A percentile compares a stretch with the other conserved stretches of the same genome.
These are phyloP conservation scores for Ephemerocybe angulata DNA, from an alignment of 768 basidiomycete species.

Conservation along the genomic window DNA sequence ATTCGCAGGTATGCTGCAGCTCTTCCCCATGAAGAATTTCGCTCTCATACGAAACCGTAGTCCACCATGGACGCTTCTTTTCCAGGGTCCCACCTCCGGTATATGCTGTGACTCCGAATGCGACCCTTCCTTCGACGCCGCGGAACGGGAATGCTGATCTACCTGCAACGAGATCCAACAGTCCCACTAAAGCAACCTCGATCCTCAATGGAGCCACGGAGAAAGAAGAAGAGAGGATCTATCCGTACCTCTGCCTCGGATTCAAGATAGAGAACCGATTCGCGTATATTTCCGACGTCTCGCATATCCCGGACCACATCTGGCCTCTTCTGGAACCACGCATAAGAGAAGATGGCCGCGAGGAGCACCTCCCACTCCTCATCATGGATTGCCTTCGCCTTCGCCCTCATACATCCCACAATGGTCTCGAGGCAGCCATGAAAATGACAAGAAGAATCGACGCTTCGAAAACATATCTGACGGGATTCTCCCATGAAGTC, in stretches of 20 bases:
- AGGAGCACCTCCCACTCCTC: conserved; percentile 45
- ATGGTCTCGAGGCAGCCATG: conserved; percentile 66
- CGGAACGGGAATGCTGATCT: background rate
- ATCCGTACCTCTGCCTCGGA: conserved; percentile 65
- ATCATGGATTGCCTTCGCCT: conserved; percentile 78
- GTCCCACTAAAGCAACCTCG: background rate
- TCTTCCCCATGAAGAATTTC: background rate
- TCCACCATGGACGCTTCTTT: conserved; percentile 74
- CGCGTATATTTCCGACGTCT: conserved; percentile 81
- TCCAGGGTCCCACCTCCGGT: conserved; percentile 34
- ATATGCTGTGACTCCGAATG: conserved; percentile 38
- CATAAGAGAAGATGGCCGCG: conserved; percentile 15
- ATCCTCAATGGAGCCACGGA: conserved; percentile 4
- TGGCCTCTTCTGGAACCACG: conserved; percentile 48
- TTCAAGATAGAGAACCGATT: conserved; percentile 66
- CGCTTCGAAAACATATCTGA: conserved; percentile 63
- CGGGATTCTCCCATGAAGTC: conserved; percentile 75
- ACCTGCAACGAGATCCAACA: background rate
- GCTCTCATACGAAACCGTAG: conserved; percentile 28
- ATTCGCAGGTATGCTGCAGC: conserved; percentile 63
- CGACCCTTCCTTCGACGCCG: conserved; percentile 35
- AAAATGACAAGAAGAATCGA: conserved; percentile 51
- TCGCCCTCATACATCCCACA: conserved; percentile 68
- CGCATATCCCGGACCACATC: conserved; percentile 69
- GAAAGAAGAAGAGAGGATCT: conserved; percentile 28